Percentiles rank a stretch among this genome's conserved stretches.
phyloP scores from a whole-genome alignment of 495 filamentous ascomycete genomes.

The Cercophora scortea region DNA sequence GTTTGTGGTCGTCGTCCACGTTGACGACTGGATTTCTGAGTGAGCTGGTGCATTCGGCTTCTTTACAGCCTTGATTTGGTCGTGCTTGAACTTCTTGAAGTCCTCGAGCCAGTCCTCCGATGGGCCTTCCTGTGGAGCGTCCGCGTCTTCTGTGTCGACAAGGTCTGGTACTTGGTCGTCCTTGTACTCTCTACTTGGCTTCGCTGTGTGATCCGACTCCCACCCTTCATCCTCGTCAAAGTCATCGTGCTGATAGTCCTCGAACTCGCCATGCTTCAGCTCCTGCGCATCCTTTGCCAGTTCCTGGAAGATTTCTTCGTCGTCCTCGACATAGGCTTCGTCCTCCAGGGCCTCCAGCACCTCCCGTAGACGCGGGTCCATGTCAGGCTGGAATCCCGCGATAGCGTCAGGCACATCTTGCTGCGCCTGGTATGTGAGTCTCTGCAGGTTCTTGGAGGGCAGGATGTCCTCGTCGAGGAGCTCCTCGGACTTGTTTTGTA shows the following conservation, averaged over 20 bases:
- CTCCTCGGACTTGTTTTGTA: slow-evolving; percentile 50
- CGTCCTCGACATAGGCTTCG: slow-evolving; percentile 90
- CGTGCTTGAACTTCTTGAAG: slow-evolving; percentile 83
- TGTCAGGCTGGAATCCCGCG: slow-evolving; percentile 91
- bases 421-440: slow-evolving; percentile 81
- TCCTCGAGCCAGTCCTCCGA: slow-evolving; percentile 75
- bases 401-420: slow-evolving; percentile 88
- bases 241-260: slow-evolving; percentile 39
- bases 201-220: slow-evolving; percentile 91
- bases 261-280: slow-evolving; percentile 41
- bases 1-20: slow-evolving; percentile 72
- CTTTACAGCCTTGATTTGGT: slow-evolving; percentile 44
- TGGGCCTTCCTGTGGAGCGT: slow-evolving; percentile 37
- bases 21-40: slow-evolving; percentile 62
- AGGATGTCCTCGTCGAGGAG: slow-evolving; percentile 61
- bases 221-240: slow-evolving; percentile 67
- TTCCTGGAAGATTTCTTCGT: slow-evolving; percentile 73
- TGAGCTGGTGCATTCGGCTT: slow-evolving; percentile 36
- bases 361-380: slow-evolving; percentile 92
- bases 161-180: slow-evolving; percentile 43
- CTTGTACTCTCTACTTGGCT: slow-evolving; percentile 46
- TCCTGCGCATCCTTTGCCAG: slow-evolving; percentile 69
- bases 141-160: slow-evolving; percentile 29
- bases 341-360: slow-evolving; percentile 93
- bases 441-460: slow-evolving; percentile 62